Percentiles rank a stretch among this genome's conserved stretches.
Conservation (phyloP, 371 early-diverging fungal genomes). For the Vairimorpha ceranae region DNA sequence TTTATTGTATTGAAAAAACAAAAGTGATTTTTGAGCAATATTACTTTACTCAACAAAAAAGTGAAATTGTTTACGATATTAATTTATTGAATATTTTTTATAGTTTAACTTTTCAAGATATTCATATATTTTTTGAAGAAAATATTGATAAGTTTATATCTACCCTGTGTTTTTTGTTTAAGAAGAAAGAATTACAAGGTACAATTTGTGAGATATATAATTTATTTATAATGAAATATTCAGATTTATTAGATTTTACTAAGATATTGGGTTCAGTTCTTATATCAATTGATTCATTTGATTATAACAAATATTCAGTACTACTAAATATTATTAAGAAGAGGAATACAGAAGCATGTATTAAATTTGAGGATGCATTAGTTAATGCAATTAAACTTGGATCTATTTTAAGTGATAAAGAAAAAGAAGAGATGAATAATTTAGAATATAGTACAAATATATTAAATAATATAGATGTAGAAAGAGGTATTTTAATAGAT, state of each 20-base stretch:
- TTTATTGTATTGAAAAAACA: background rate
- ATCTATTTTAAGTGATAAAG: constrained; percentile 10
- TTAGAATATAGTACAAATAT: constrained; percentile 29
- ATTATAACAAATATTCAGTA: constrained; percentile 25
- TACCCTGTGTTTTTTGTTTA: constrained; percentile 9
- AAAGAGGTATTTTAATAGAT: constrained; percentile 29
- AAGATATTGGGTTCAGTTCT: constrained; percentile 28
- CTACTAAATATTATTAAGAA: constrained; percentile 24
- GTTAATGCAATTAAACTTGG: constrained; percentile 28
- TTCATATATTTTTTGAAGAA: constrained; percentile 54
- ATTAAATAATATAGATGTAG: constrained; percentile 26
- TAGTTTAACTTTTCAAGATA: constrained; percentile 46
- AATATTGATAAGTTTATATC: constrained; percentile 31
- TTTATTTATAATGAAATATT: constrained; percentile 42
- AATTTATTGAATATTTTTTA: constrained; percentile 42
- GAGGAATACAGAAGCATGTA: background rate
- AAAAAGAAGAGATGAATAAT: constrained; percentile 28
- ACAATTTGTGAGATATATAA: constrained; percentile 33
- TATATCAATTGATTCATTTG: constrained; percentile 18
- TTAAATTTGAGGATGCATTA: constrained; percentile 15
- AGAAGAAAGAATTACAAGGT: background rate
- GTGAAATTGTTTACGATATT: background rate
- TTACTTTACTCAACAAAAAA: background rate
- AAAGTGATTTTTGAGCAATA: background rate
- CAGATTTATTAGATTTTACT: constrained; percentile 34